phyloP scores from a whole-genome alignment of 164 flowering plant species.

The Umbellularia californica region DNA sequence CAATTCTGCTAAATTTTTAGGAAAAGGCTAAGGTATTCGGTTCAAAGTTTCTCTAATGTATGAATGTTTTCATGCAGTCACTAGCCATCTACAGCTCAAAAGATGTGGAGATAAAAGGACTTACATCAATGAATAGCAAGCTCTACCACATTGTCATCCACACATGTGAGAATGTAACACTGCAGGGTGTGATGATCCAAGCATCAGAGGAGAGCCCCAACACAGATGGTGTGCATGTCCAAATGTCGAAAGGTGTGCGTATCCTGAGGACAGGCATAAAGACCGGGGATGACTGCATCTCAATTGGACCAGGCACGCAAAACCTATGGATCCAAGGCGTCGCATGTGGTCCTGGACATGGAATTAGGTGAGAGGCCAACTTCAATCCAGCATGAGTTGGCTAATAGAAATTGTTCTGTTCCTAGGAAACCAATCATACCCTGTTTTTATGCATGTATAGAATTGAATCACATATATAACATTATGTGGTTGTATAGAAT shows the following conservation, averaged over 20 bases:
- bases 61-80: constrained; percentile 19
- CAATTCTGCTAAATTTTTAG: too few species aligned
- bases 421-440: background rate
- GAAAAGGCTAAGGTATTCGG: background rate
- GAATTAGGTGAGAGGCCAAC: constrained; percentile 20
- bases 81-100: constrained; percentile 17
- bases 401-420: background rate
- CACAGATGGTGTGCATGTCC: constrained; percentile 38
- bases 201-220: constrained; percentile 34
- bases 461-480: too few species aligned
- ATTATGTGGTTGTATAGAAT: background rate
- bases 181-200: constrained; percentile 16
- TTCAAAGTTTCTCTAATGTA: background rate
- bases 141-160: constrained; percentile 32
- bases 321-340: constrained; percentile 20
- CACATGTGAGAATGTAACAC: constrained; percentile 25
- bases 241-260: constrained; percentile 19
- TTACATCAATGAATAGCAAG: constrained; percentile 44
- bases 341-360: constrained; percentile 33
- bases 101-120: constrained; percentile 27
- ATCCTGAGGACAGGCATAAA: constrained; percentile 14
- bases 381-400: background rate
- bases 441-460: background rate
- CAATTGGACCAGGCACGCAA: constrained; percentile 28
- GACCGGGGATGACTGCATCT: constrained; percentile 27